phyloP scores from a whole-genome alignment of 108 stramenopile genomes.

The Nitzschia sp. region DNA sequence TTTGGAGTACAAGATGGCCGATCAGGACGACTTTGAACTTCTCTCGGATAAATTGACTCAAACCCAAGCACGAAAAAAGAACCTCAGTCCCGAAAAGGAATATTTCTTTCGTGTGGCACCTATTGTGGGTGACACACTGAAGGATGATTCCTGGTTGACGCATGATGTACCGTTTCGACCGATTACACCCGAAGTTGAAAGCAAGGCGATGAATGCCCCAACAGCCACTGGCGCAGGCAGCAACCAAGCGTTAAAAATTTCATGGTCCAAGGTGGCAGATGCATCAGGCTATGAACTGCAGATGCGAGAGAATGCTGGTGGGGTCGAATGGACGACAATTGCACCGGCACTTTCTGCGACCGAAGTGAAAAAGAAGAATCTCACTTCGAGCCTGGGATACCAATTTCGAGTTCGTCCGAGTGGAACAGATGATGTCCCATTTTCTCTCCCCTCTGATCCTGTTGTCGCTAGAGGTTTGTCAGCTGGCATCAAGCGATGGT shows the following conservation, averaged over 20 bases:
- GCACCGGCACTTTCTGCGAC: conserved; percentile 55
- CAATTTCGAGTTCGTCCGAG: conserved; percentile 75
- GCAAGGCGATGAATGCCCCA: conserved; percentile 41
- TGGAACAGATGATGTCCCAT: conserved; percentile 34
- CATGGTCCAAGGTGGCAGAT: conserved; percentile 42
- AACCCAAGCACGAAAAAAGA: conserved; percentile 66
- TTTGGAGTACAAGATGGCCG: conserved; percentile 59
- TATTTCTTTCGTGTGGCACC: conserved; percentile 71
- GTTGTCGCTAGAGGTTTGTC: conserved; percentile 42
- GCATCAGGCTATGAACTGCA: conserved; percentile 62
- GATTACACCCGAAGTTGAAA: conserved; percentile 33
- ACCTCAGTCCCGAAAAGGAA: conserved; percentile 45
- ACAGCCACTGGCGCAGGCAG: conserved; percentile 34
- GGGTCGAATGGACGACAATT: conserved; percentile 64
- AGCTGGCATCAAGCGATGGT: conserved; percentile 45
- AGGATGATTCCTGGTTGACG: conserved; percentile 28
- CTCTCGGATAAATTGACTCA: conserved; percentile 54
- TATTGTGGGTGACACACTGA: conserved; percentile 25
- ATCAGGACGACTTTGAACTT: conserved; percentile 54
- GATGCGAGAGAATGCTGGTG: conserved; percentile 76
- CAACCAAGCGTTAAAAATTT: conserved; percentile 53
- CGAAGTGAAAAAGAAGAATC: conserved; percentile 75
- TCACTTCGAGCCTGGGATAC: conserved; percentile 64
- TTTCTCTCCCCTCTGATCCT: conserved; percentile 62
- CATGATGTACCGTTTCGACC: conserved; percentile 37